A percentile compares a stretch with the other conserved stretches of the same genome.
Evolutionary conservation across 495 filamentous ascomycete species (phyloP).

Genomic region (Penicillium cosmopolitanum): DNA sequence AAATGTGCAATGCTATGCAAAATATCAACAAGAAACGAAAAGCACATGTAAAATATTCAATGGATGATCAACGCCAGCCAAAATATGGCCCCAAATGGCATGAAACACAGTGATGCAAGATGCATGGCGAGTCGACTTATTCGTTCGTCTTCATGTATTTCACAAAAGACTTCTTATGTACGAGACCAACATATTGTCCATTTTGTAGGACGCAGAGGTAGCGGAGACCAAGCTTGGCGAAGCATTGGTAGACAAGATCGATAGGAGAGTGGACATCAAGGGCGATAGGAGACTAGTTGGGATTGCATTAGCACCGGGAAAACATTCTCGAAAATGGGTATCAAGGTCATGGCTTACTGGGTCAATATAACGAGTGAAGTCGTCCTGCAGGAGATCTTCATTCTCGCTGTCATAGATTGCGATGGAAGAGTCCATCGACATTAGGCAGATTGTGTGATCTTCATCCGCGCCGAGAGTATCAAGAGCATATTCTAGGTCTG

Average conservation of each 20-base stretch:
- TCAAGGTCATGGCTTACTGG: slow-evolving; percentile 54
- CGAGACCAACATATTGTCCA: slow-evolving; percentile 86
- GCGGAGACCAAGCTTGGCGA: slow-evolving; percentile 88
- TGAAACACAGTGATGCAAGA: slow-evolving; percentile 4
- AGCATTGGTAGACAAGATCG: slow-evolving; percentile 95
- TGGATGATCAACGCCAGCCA: neutral
- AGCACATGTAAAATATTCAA: slow-evolving; percentile 2
- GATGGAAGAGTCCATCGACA: slow-evolving; percentile 65
- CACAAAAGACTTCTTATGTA: slow-evolving; percentile 97
- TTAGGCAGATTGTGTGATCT: slow-evolving; percentile 73
- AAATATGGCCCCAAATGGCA: neutral
- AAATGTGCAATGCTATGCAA: slow-evolving; percentile 27
- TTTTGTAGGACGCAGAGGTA: slow-evolving; percentile 89
- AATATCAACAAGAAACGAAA: slow-evolving; percentile 5
- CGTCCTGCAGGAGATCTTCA: slow-evolving; percentile 44
- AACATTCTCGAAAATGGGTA: neutral
- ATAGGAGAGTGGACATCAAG: slow-evolving; percentile 90
- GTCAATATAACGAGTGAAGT: slow-evolving; percentile 93
- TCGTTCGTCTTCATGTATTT: slow-evolving; percentile 87
- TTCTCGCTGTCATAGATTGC: slow-evolving; percentile 57
- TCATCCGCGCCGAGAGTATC: slow-evolving; percentile 75
- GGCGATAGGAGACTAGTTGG: slow-evolving; percentile 36
- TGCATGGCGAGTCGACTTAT: slow-evolving; percentile 31
- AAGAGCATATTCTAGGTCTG: slow-evolving; percentile 91
- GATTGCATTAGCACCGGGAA: slow-evolving; percentile 55